Conservation (phyloP, 768 basidiomycete species). For the Phanerochaete carnosa region DNA sequence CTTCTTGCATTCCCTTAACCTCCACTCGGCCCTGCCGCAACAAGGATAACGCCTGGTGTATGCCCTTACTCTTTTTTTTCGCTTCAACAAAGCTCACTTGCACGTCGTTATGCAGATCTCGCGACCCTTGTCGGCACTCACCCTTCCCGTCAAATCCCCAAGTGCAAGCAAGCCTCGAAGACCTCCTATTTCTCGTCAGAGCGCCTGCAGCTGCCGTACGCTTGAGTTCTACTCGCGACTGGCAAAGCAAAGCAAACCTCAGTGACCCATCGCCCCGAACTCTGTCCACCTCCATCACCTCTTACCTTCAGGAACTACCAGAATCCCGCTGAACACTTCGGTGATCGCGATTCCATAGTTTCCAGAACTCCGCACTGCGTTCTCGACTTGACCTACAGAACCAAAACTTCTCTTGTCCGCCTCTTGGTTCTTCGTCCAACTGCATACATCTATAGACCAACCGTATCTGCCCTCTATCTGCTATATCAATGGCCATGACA, state of each 20-base stretch:
- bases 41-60: constrained; percentile 56
- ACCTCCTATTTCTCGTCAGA: constrained; percentile 22
- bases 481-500: constrained; percentile 28
- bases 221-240: constrained; percentile 42
- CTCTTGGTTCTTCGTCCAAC: constrained; percentile 12
- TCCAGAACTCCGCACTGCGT: constrained; percentile 8
- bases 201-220: constrained; percentile 32
- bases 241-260: background rate
- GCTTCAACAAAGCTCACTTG: constrained; percentile 6
- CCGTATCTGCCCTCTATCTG: constrained; percentile 11
- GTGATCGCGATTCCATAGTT: constrained; percentile 41
- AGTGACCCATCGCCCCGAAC: background rate
- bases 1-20: constrained; percentile 26
- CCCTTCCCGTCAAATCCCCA: constrained; percentile 39
- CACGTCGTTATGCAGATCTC: constrained; percentile 53
- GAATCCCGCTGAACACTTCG: constrained; percentile 37
- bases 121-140: constrained; percentile 91
- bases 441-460: constrained; percentile 9
- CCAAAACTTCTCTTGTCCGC: constrained; percentile 6
- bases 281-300: constrained; percentile 8
- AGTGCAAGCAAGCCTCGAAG: constrained; percentile 15
- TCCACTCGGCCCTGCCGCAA: constrained; percentile 45
- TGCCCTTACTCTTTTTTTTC: background rate
- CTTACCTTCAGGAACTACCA: constrained; percentile 30
- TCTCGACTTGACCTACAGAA: constrained; percentile 21